Evolutionary conservation across 345 rosid genomes (phyloP).

Genomic region (Acer negundo): DNA sequence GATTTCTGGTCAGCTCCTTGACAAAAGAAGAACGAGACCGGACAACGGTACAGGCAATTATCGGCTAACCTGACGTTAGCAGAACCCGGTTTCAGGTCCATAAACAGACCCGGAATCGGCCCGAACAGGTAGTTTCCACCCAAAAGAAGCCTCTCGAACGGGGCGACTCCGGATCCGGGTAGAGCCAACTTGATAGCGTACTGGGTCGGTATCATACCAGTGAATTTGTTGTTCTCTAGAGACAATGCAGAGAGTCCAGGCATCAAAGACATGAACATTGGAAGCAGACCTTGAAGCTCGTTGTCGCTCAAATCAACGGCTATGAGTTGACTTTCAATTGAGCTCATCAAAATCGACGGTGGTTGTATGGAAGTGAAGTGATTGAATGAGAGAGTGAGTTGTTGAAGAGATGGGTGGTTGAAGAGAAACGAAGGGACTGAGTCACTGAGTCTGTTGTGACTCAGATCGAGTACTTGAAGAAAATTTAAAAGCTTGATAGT

Average conservation of each 20-base stretch:
- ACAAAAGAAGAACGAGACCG: conserved; percentile 68
- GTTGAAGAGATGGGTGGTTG: conserved; percentile 71
- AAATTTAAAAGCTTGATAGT: conserved; percentile 31
- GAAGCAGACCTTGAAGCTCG: conserved; percentile 43
- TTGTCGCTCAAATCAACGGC: conserved; percentile 56
- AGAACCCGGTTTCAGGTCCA: conserved; percentile 60
- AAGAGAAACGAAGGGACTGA: conserved; percentile 56
- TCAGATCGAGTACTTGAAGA: conserved; percentile 73
- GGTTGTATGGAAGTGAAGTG: conserved; percentile 56
- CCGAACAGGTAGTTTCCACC: conserved; percentile 89
- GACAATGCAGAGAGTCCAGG: conserved; percentile 58
- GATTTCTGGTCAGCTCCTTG: conserved; percentile 74
- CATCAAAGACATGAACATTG: conserved; percentile 46
- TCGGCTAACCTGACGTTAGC: conserved; percentile 59
- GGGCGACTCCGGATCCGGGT: conserved; percentile 49
- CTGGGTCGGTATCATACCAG: conserved; percentile 61
- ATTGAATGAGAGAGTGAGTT: conserved; percentile 76
- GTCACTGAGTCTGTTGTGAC: conserved; percentile 60
- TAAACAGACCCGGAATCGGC: conserved; percentile 60
- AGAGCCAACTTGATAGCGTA: conserved; percentile 48
- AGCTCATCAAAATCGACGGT: conserved; percentile 31
- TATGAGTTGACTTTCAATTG: conserved; percentile 51
- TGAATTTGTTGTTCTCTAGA: conserved; percentile 49
- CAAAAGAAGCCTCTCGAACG: conserved; percentile 67
- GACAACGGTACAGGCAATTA: conserved; percentile 79